phyloP scores from a whole-genome alignment of 1,284 basidiomycete species.

The Ustilago bromivora region DNA sequence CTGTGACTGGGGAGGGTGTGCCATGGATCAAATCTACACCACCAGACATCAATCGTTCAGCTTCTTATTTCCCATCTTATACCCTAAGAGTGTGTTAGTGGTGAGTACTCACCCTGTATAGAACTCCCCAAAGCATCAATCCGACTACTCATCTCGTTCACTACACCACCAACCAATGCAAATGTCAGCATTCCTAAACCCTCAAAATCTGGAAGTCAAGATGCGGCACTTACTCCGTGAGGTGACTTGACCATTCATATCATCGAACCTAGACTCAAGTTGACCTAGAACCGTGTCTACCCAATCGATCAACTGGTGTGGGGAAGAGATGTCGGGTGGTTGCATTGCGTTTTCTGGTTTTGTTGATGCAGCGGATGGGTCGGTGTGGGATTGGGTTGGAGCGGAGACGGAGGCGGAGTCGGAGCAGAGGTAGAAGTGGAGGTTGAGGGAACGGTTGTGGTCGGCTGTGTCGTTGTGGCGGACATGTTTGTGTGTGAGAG shows the following conservation, averaged over 20 bases:
- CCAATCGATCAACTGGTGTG: constrained; percentile 68
- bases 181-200: not conserved
- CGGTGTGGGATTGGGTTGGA: constrained; percentile 10
- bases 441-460: not conserved
- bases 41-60: too few relatives aligned
- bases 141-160: constrained; percentile 66
- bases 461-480: constrained; percentile 3
- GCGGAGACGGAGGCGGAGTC: constrained; percentile 6
- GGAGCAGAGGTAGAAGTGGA: not conserved
- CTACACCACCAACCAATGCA: constrained; percentile 22
- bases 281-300: constrained; percentile 63
- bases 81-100: not conserved
- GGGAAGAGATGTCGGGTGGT: constrained; percentile 52
- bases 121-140: constrained; percentile 65
- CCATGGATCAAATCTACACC: constrained; percentile 39
- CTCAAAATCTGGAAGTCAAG: not conserved
- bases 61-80: too few relatives aligned
- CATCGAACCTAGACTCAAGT: constrained; percentile 62
- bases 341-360: not conserved
- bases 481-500: constrained; percentile 1
- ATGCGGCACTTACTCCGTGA: constrained; percentile 55
- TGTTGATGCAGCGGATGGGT: not conserved
- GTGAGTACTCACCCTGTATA: constrained; percentile 59
- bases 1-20: constrained; percentile 29
- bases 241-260: constrained; percentile 61